phyloP scores from a whole-genome alignment of 2,329 filamentous ascomycete species.

The Verticillium dahliae region DNA sequence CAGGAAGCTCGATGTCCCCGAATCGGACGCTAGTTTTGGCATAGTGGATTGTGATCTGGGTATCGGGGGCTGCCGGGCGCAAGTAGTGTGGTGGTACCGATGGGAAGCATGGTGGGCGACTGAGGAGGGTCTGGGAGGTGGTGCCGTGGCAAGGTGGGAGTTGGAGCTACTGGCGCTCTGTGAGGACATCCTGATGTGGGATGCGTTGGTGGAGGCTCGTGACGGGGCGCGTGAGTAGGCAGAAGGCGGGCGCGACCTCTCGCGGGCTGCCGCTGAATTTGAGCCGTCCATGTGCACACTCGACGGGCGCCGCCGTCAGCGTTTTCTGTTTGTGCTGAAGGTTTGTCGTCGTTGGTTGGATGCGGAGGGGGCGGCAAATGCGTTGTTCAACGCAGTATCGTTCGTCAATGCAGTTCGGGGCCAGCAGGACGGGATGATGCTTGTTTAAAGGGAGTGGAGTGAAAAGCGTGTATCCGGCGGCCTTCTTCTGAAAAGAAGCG shows the following conservation, averaged over 20 bases:
- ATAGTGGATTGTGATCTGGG: slow-evolving; percentile 27
- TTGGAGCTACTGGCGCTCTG: slow-evolving; percentile 35
- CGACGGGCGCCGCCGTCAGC: background rate
- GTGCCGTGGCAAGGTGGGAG: slow-evolving; percentile 29
- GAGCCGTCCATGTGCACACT: slow-evolving; percentile 6
- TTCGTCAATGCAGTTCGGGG: background rate
- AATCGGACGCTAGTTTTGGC: background rate
- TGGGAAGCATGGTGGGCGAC: slow-evolving; percentile 26
- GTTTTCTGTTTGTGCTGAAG: background rate
- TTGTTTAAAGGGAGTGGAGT: background rate
- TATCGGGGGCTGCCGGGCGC: slow-evolving; percentile 22
- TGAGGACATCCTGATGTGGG: slow-evolving; percentile 19
- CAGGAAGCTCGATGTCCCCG: slow-evolving; percentile 41
- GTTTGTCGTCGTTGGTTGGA: background rate
- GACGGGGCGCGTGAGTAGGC: slow-evolving; percentile 35
- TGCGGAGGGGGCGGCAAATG: background rate
- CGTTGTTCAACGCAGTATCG: background rate
- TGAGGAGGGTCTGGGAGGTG: slow-evolving; percentile 26
- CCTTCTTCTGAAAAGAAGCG: background rate
- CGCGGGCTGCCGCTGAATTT: slow-evolving; percentile 1
- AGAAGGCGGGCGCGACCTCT: slow-evolving; percentile 8
- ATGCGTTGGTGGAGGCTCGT: slow-evolving; percentile 30
- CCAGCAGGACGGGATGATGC: background rate
- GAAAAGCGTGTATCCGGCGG: background rate
- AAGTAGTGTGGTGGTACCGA: slow-evolving; percentile 31